Evolutionary conservation across 1,284 basidiomycete genomes (phyloP).

Genomic region (Cutaneotrichosporon cavernicola): DNA sequence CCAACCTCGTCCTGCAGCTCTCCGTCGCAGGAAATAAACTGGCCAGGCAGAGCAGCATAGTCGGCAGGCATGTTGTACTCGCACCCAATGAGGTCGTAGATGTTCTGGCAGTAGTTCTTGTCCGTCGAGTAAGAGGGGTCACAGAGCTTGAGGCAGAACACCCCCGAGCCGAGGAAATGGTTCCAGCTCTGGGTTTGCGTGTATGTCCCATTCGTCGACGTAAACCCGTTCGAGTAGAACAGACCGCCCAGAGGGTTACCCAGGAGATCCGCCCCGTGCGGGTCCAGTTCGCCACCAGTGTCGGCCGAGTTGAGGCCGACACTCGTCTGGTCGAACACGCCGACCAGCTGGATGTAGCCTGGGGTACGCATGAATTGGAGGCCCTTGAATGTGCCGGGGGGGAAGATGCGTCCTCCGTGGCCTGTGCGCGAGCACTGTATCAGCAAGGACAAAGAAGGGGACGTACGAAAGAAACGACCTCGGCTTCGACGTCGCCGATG

Average conservation of each 20-base stretch:
- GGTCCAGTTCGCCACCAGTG: constrained; percentile 55
- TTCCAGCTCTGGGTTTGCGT: constrained; percentile 31
- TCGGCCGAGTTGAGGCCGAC: constrained; percentile 54
- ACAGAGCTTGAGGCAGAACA: constrained; percentile 63
- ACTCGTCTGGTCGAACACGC: constrained; percentile 53
- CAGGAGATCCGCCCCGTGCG: constrained; percentile 52
- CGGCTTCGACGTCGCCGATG: constrained; percentile 58
- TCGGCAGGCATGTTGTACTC: constrained; percentile 66
- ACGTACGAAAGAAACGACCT: constrained; percentile 54
- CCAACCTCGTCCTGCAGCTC: constrained; percentile 65
- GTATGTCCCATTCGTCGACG: constrained; percentile 25
- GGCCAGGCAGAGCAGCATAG: constrained; percentile 51
- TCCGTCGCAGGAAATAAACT: constrained; percentile 63
- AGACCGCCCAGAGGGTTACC: constrained; percentile 57
- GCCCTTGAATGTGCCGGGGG: constrained; percentile 46
- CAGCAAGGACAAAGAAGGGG: neutral
- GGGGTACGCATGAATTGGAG: constrained; percentile 39
- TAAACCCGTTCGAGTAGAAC: constrained; percentile 25
- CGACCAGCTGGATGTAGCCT: constrained; percentile 56
- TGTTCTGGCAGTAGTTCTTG: constrained; percentile 57
- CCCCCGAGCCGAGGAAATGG: constrained; percentile 62
- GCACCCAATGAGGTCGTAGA: constrained; percentile 65
- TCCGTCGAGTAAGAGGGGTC: constrained; percentile 60
- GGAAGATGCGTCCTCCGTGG: constrained; percentile 55
- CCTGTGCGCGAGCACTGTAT: constrained; percentile 57